Conservation (phyloP, 257 asterid species). For the Leonotis leonurus region DNA sequence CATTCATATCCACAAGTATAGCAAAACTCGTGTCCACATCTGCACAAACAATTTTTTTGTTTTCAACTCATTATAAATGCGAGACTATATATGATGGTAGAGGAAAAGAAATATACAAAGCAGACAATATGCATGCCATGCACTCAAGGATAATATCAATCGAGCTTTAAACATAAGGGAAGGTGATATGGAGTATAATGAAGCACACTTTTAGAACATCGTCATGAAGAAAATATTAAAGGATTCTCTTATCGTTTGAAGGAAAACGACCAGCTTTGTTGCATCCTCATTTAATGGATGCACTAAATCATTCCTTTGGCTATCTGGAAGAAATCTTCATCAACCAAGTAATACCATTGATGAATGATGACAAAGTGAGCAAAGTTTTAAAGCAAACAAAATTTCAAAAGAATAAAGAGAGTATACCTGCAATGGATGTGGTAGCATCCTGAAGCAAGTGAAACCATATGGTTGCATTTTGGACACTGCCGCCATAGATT, state of each 20-base stretch:
- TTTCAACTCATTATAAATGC: too few species aligned
- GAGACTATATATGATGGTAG: too few species aligned
- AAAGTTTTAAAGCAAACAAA: background rate
- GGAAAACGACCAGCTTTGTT: background rate
- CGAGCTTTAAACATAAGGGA: background rate
- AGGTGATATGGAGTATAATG: background rate
- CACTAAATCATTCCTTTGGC: background rate
- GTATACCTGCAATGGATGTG: slow-evolving; percentile 65
- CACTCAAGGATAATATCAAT: background rate
- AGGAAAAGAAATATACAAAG: background rate
- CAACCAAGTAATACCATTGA: background rate
- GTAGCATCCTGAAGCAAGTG: slow-evolving; percentile 59
- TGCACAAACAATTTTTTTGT: too few species aligned
- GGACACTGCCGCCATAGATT: slow-evolving; percentile 59
- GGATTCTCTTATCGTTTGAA: background rate
- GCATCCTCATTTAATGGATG: background rate
- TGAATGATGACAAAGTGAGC: background rate
- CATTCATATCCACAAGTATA: slow-evolving; percentile 64
- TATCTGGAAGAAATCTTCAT: background rate
- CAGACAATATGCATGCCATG: background rate
- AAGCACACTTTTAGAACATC: background rate
- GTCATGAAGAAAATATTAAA: background rate
- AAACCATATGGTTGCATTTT: slow-evolving; percentile 49
- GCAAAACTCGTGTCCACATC: slow-evolving; percentile 69
- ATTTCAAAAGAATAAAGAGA: background rate